phyloP scores from a whole-genome alignment of 768 basidiomycete species.

The Calocybe gangraenosa region DNA sequence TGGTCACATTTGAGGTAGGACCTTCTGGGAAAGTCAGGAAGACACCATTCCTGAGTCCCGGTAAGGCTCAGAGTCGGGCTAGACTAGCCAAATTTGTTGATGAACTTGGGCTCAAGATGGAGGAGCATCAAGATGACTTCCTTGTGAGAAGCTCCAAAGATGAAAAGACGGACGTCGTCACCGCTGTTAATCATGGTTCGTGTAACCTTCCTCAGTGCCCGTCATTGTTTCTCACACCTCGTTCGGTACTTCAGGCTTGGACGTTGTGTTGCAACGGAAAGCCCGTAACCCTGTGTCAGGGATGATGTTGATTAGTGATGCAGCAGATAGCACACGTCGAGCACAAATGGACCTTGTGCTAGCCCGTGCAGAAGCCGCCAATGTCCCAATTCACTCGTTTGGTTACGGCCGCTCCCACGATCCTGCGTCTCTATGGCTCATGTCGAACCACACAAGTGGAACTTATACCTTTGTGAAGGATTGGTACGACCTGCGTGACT shows the following conservation, averaged over 20 bases:
- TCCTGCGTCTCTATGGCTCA: constrained; percentile 96
- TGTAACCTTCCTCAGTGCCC: background rate
- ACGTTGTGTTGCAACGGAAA: constrained; percentile 93
- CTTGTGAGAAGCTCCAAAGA: constrained; percentile 75
- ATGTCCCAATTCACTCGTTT: constrained; percentile 94
- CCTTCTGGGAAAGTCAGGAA: constrained; percentile 77
- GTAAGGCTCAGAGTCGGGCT: constrained; percentile 62
- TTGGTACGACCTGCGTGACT: constrained; percentile 93
- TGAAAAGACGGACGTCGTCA: constrained; percentile 95
- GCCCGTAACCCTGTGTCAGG: constrained; percentile 86
- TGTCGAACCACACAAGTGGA: constrained; percentile 96
- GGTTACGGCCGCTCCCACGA: constrained; percentile 97
- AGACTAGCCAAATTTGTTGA: constrained; percentile 79
- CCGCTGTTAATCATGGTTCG: constrained; percentile 93
- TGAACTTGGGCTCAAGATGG: constrained; percentile 46
- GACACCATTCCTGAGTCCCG: constrained; percentile 86
- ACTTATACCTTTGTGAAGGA: constrained; percentile 98
- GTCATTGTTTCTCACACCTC: background rate
- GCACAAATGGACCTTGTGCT: constrained; percentile 99
- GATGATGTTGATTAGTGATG: constrained; percentile 91
- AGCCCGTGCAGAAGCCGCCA: constrained; percentile 93
- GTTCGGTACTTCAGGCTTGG: constrained; percentile 55
- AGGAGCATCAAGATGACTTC: constrained; percentile 44
- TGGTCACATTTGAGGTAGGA: constrained; percentile 94
- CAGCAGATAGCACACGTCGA: constrained; percentile 85